Evolutionary conservation across 495 filamentous ascomycete genomes (phyloP).

Genomic region (Neurospora sp.): DNA sequence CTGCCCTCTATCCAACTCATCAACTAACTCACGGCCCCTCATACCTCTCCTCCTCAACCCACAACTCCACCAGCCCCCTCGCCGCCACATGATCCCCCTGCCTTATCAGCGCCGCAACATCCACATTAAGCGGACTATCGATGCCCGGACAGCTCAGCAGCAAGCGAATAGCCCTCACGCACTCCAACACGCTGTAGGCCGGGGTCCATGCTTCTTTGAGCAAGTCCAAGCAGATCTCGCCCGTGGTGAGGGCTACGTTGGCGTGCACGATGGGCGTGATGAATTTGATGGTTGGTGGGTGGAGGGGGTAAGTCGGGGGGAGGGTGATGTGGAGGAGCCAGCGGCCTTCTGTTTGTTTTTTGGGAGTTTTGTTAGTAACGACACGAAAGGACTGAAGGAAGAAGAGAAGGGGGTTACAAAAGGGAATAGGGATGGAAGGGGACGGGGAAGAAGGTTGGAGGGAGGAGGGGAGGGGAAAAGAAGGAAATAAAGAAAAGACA

Average conservation of each 20-base stretch:
- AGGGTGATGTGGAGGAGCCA: slow-evolving; percentile 75
- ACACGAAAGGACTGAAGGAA: background rate
- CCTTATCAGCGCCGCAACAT: slow-evolving; percentile 70
- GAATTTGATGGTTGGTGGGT: slow-evolving; percentile 70
- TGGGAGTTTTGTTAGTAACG: background rate
- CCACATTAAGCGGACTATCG: slow-evolving; percentile 82
- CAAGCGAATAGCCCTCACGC: slow-evolving; percentile 67
- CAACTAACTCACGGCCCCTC: slow-evolving; percentile 24
- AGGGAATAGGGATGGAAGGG: too few species aligned
- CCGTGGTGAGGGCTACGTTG: slow-evolving; percentile 70
- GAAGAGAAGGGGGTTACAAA: too few species aligned
- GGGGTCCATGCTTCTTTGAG: slow-evolving; percentile 76
- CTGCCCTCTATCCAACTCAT: background rate
- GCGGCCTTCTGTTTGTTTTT: slow-evolving; percentile 59
- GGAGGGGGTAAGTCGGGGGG: slow-evolving; percentile 66
- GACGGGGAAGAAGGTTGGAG: background rate
- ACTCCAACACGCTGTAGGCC: slow-evolving; percentile 68
- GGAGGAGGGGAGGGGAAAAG: too few species aligned
- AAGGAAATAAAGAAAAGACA: background rate
- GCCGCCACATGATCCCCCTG: slow-evolving; percentile 67
- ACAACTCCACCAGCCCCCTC: slow-evolving; percentile 73
- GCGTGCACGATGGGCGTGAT: slow-evolving; percentile 75
- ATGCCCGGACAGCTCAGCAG: slow-evolving; percentile 66
- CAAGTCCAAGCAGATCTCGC: slow-evolving; percentile 89
- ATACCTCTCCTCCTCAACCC: slow-evolving; percentile 47